These are phyloP conservation scores for Trichophaea hybrida DNA, from an alignment of 2,329 filamentous ascomycete genomes.

Conservation along the genomic window DNA sequence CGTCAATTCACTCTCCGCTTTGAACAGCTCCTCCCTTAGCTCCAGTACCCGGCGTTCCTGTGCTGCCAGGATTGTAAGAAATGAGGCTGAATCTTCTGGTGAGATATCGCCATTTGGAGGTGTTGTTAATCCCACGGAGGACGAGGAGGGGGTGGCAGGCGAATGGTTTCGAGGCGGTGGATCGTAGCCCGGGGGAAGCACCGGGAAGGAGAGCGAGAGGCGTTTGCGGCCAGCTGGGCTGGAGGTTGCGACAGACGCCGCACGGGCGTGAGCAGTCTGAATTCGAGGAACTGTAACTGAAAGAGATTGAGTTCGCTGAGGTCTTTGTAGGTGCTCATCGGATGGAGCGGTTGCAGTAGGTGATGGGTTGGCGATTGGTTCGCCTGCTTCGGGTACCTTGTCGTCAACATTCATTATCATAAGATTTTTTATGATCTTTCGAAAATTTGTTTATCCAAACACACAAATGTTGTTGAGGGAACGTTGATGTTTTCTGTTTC, in stretches of 20 bases:
- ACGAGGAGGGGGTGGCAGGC: conserved; percentile 24
- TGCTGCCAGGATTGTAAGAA: conserved; percentile 78
- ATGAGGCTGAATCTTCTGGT: conserved; percentile 46
- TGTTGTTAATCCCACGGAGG: not conserved
- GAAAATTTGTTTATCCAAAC: not conserved
- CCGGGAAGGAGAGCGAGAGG: conserved; percentile 48
- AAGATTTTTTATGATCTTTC: too few species aligned
- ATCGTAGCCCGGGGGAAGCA: conserved; percentile 41
- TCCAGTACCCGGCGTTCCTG: conserved; percentile 87
- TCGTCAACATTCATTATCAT: too few species aligned
- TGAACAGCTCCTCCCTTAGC: conserved; percentile 72
- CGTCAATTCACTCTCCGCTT: conserved; percentile 63
- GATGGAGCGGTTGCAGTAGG: not conserved
- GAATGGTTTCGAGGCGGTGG: conserved; percentile 38
- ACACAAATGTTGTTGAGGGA: not conserved
- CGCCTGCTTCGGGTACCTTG: too few species aligned
- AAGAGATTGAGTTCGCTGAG: not conserved
- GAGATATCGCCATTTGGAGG: conserved; percentile 26
- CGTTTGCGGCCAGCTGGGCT: conserved; percentile 33
- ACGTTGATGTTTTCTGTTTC: not conserved
- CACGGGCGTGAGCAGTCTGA: not conserved
- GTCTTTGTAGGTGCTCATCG: not conserved
- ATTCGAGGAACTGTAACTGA: not conserved
- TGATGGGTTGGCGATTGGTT: not conserved
- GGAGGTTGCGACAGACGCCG: not conserved